Evolutionary conservation across 2,329 filamentous ascomycete species (phyloP), one percentile per base, ranked within the genome.

Genomic region (Fusarium hostae): DNA sequence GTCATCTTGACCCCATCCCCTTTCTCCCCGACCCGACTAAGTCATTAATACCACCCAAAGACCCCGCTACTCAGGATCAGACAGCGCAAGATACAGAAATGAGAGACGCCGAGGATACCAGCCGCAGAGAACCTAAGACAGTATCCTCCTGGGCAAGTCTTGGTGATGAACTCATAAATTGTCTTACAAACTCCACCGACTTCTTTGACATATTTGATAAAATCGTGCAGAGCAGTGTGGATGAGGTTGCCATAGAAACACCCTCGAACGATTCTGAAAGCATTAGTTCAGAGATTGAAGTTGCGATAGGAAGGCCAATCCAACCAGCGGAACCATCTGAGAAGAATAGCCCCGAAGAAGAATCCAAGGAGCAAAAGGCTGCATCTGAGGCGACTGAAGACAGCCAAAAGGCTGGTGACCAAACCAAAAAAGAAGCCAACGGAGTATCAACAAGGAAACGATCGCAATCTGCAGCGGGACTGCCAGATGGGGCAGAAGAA

Each of bases 381-480:
- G 47, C 56, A n/a, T 68, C 73, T 2, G 75, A 77, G 32, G 57
- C 44, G 7, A 63, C 72, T 2, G 73, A 75, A 18, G 75, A 77
- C 11, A 55, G 69, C 13, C 47, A 71, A 11, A 82, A 82, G 40
- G 63, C 73, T 37, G 64, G 75, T 5, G 79, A 79, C 16, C 63
- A 75, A 15, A 51, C 70, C 10, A 78, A 79, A 59, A 83, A 82
- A 43, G 78, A 80, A 26, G 76, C 79, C 9, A 82, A 72, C 74
- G n/a, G 83, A 85, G 4, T 71, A 82, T 9, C 78, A 16, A 86
- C 84, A 1, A 84, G 89, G 55, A 91, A 91, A 76, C 84, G 89
- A 54, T 91, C 89, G 4, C 89, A 91, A 66, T 91, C 89, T 15
- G 80, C 82, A 34, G 89, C 89, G 8, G 89, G 89, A 6, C 79